These are phyloP conservation scores for Melanopsichium pennsylvanicum DNA, from an alignment of 1,284 basidiomycete species.

Conservation along the genomic window DNA sequence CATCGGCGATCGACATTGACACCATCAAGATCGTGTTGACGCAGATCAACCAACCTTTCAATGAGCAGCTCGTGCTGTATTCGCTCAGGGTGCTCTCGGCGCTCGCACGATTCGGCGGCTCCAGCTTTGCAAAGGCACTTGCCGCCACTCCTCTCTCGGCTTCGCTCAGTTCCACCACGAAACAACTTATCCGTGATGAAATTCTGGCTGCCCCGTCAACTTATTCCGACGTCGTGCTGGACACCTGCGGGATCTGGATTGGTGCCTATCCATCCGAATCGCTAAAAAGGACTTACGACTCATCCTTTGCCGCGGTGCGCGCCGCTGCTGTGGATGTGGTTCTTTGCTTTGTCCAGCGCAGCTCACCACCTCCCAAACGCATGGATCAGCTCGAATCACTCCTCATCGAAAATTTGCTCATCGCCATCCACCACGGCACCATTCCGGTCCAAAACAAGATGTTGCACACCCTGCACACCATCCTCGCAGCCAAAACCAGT, in stretches of 20 bases:
- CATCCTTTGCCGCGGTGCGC: conserved; percentile 69
- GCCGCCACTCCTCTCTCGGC: conserved; percentile 15
- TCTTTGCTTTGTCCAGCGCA: conserved; percentile 80
- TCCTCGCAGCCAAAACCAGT: conserved; percentile 63
- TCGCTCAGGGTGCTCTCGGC: conserved; percentile 79
- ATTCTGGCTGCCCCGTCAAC: not conserved
- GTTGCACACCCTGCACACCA: conserved; percentile 85
- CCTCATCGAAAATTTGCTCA: conserved; percentile 78
- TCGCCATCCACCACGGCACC: conserved; percentile 72
- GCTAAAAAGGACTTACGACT: not conserved
- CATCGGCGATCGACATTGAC: conserved; percentile 2
- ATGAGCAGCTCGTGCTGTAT: conserved; percentile 75
- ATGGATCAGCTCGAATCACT: conserved; percentile 72
- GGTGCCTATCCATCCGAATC: conserved; percentile 16
- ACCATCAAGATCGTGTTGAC: conserved; percentile 6
- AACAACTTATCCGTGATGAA: conserved; percentile 14
- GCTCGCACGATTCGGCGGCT: conserved; percentile 84
- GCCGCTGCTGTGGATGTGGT: conserved; percentile 80
- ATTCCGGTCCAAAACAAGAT: conserved; percentile 74
- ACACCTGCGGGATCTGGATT: conserved; percentile 33
- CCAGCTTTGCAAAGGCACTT: conserved; percentile 73
- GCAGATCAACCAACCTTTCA: conserved; percentile 77
- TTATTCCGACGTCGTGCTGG: conserved; percentile 40
- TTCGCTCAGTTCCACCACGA: conserved; percentile 23
- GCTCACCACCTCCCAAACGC: conserved; percentile 74